These are phyloP conservation scores for Venturia oleaginea DNA, from an alignment of 2,329 filamentous ascomycete genomes.

Conservation along the genomic window DNA sequence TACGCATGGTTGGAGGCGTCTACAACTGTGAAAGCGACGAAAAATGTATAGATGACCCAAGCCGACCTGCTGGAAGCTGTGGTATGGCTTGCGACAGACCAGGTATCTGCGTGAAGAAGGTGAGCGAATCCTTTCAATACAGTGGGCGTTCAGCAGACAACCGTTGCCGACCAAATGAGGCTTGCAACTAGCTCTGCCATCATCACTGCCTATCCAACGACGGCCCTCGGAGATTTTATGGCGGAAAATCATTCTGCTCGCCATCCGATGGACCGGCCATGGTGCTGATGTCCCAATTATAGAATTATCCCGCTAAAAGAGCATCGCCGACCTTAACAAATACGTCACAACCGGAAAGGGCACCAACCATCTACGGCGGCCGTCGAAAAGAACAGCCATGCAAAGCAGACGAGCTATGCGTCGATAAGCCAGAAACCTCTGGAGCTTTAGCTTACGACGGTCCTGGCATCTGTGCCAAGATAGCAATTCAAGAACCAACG, in stretches of 20 bases:
- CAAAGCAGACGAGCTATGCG: not conserved
- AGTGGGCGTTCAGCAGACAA: not conserved
- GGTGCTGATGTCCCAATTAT: not conserved
- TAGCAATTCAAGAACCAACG: not conserved
- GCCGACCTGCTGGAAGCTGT: constrained; percentile 19
- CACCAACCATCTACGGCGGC: not conserved
- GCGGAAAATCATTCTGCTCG: not conserved
- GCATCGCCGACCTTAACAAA: not conserved
- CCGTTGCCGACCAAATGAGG: not conserved
- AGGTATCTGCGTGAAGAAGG: constrained; percentile 28
- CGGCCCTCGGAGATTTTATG: not conserved
- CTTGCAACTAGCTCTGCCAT: not conserved
- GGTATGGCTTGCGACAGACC: constrained; percentile 25
- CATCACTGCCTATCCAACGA: not conserved
- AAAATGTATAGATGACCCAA: constrained; percentile 26
- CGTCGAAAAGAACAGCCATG: not conserved
- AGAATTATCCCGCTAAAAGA: not conserved
- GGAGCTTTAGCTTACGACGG: not conserved
- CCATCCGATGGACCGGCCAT: not conserved
- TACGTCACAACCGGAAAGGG: not conserved
- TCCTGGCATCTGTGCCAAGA: not conserved
- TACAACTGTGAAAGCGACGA: constrained; percentile 15
- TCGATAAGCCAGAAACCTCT: not conserved
- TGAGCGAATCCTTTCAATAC: not conserved
- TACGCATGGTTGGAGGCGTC: not conserved